phyloP scores from a whole-genome alignment of 2,329 filamentous ascomycete species.

The Aspergillus pseudoterreus region DNA sequence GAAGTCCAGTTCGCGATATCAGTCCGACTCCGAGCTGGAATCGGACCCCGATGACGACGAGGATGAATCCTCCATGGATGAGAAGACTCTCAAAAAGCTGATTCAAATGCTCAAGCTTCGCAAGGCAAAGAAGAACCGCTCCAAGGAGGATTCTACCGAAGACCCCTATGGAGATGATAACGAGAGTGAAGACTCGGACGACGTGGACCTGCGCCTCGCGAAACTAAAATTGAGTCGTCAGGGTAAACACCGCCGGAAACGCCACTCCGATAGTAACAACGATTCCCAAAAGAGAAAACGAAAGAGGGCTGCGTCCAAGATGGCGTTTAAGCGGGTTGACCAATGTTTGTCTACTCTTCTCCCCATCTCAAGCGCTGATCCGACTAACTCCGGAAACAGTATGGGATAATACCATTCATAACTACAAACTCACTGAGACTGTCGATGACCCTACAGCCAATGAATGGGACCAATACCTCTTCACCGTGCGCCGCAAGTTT shows the following conservation, averaged over 20 bases:
- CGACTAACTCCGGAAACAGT: slow-evolving; percentile 23
- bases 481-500: slow-evolving; percentile 78
- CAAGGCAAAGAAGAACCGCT: slow-evolving; percentile 26
- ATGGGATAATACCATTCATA: slow-evolving; percentile 56
- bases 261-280: slow-evolving; percentile 10
- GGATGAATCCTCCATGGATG: slow-evolving; percentile 21
- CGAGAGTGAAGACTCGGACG: slow-evolving; percentile 23
- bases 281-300: slow-evolving; percentile 25
- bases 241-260: slow-evolving; percentile 12
- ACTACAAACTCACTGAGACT: slow-evolving; percentile 66
- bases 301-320: slow-evolving; percentile 50
- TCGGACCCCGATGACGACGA: slow-evolving; percentile 25
- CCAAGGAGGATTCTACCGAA: slow-evolving; percentile 27
- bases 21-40: slow-evolving; percentile 23
- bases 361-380: not conserved
- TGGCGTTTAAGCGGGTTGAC: slow-evolving; percentile 68
- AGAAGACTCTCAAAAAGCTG: slow-evolving; percentile 30
- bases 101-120: slow-evolving; percentile 33
- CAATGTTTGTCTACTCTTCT: slow-evolving; percentile 40
- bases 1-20: slow-evolving; percentile 30
- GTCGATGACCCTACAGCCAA: slow-evolving; percentile 59
- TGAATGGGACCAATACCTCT: slow-evolving; percentile 75
- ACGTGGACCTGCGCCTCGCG: slow-evolving; percentile 19
- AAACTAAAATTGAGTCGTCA: slow-evolving; percentile 19
- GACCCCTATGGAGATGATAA: slow-evolving; percentile 29